Evolutionary conservation across 306 rosid genomes (phyloP).

Genomic region (Sphenostylis stenocarpa): DNA sequence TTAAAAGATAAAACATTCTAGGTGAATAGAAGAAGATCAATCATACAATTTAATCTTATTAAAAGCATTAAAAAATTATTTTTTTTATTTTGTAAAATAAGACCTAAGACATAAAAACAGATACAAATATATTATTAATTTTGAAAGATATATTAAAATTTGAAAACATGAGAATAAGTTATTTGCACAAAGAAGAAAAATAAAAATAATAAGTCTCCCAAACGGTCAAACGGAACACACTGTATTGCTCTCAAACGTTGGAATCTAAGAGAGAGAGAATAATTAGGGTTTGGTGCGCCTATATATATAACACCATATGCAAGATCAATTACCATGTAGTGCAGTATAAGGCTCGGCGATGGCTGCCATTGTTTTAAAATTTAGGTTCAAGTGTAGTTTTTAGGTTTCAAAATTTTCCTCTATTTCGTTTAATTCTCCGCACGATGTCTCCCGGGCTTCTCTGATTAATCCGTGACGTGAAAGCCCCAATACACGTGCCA

Average conservation of each 20-base stretch:
- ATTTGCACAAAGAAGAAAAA: not conserved
- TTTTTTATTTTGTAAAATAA: not conserved
- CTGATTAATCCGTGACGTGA: conserved; percentile 23
- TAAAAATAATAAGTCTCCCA: not conserved
- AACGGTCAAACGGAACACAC: not conserved
- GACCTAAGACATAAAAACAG: not conserved
- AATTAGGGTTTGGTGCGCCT: conserved; percentile 19
- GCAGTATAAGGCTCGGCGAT: not conserved
- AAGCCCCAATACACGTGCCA: conserved; percentile 43
- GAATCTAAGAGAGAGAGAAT: not conserved
- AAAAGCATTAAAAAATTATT: not conserved
- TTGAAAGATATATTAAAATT: not conserved
- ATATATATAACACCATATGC: not conserved
- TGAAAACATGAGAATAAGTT: not conserved
- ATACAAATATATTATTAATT: not conserved
- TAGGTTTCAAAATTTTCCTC: not conserved
- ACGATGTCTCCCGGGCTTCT: conserved; percentile 47
- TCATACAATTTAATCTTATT: not conserved
- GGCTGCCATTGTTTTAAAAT: not conserved
- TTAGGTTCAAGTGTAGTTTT: not conserved
- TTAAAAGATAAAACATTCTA: not conserved
- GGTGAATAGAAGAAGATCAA: too few relatives aligned
- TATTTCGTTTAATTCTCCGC: not conserved
- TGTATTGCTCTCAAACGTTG: not conserved
- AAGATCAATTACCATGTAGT: fast-evolving